A percentile compares a stretch with the other conserved stretches of the same genome.
Conservation (phyloP, 352 stramenopile species). For the Phytophthora kernoviae region DNA sequence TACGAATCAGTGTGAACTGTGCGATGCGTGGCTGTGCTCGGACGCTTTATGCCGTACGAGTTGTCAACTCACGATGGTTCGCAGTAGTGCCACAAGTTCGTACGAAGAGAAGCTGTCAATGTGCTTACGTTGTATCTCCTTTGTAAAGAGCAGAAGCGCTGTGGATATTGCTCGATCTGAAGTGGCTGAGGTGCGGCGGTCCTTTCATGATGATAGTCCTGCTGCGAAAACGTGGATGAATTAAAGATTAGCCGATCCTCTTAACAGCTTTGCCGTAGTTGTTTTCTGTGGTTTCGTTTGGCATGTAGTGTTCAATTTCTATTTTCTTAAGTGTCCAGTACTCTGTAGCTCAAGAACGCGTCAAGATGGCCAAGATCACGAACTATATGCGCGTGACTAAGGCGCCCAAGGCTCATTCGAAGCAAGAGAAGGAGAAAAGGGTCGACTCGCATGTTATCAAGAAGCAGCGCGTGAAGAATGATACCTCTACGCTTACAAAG, state of each 20-base stretch:
- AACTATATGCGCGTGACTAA: slow-evolving; percentile 77
- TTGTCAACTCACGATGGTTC: slow-evolving; percentile 25
- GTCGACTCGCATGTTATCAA: slow-evolving; percentile 13
- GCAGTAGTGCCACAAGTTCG: slow-evolving; percentile 20
- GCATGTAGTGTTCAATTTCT: not conserved
- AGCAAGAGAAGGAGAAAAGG: slow-evolving; percentile 34
- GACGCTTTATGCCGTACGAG: slow-evolving; percentile 11
- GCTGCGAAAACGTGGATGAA: no score
- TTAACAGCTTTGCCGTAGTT: no score
- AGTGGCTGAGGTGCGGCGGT: slow-evolving; percentile 13
- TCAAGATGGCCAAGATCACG: slow-evolving; percentile 67
- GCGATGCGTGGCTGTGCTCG: slow-evolving; percentile 15
- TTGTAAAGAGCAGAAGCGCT: slow-evolving; percentile 17
- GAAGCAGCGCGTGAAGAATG: slow-evolving; percentile 13
- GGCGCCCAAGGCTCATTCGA: slow-evolving; percentile 41
- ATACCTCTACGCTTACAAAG: slow-evolving; percentile 8
- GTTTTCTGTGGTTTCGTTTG: no score
- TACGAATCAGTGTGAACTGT: slow-evolving; percentile 26
- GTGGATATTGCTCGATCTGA: slow-evolving; percentile 16
- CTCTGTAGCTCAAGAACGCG: not conserved
- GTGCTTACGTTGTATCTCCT: slow-evolving; percentile 18
- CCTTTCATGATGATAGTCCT: slow-evolving; percentile 9
- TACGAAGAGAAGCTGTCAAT: slow-evolving; percentile 24
- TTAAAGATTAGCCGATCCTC: no score
- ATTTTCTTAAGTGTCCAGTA: no score